A percentile compares a stretch with the other conserved stretches of the same genome.
These are phyloP conservation scores for Neonectria ditissima DNA, from an alignment of 2,329 filamentous ascomycete genomes.

Conservation along the genomic window DNA sequence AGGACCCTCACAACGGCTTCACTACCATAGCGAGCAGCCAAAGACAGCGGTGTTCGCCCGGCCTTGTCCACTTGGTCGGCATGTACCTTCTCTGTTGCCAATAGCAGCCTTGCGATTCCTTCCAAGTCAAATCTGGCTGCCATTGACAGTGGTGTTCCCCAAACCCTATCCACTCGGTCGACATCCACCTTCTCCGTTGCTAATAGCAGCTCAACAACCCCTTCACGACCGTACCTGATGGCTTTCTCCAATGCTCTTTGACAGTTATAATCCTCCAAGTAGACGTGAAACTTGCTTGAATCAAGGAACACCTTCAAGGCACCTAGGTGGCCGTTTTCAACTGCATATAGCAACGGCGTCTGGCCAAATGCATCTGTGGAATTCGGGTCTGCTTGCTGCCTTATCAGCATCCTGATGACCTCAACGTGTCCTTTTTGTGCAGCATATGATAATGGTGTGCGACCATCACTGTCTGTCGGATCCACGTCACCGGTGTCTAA, in stretches of 20 bases:
- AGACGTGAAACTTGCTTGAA: too few species aligned
- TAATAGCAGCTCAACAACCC: too few species aligned
- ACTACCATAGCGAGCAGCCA: neutral
- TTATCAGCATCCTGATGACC: neutral
- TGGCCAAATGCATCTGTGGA: accelerated
- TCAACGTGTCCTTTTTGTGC: neutral
- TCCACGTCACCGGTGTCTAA: neutral
- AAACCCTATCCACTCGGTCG: too few species aligned
- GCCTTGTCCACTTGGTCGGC: neutral
- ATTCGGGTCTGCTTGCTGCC: neutral
- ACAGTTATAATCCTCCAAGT: too few species aligned
- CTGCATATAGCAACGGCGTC: neutral
- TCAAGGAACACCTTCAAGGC: too few species aligned
- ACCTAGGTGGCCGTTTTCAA: too few species aligned
- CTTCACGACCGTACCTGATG: too few species aligned
- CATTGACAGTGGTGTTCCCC: too few species aligned
- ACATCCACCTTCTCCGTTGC: too few species aligned
- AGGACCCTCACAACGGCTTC: neutral
- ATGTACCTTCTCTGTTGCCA: neutral
- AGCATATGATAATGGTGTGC: neutral
- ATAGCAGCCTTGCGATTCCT: neutral
- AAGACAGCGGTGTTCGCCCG: neutral
- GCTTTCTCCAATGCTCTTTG: too few species aligned
- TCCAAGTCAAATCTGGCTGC: neutral
- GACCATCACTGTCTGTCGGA: neutral